Percentiles rank a stretch among this genome's conserved stretches.
These are phyloP conservation scores for Sisymbrium altissimum DNA, from an alignment of 345 rosid species.

Conservation along the genomic window DNA sequence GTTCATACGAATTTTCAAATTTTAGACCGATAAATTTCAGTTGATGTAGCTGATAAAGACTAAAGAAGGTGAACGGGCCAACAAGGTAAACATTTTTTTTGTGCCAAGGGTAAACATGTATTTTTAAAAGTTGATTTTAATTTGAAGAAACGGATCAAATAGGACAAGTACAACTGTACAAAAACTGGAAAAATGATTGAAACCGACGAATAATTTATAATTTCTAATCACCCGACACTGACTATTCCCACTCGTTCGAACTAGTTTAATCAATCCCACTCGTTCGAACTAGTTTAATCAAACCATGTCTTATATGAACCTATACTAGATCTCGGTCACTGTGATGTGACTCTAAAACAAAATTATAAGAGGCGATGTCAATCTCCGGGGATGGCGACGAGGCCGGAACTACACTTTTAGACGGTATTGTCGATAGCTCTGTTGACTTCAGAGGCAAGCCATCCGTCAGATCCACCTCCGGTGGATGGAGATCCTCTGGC, in stretches of 20 bases:
- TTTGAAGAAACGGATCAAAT: neutral
- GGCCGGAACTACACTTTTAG: slow-evolving; percentile 5
- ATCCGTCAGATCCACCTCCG: slow-evolving; percentile 3
- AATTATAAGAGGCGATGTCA: neutral
- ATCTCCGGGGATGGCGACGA: neutral
- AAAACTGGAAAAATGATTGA: neutral
- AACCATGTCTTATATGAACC: neutral
- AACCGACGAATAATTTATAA: neutral
- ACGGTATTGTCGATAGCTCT: neutral
- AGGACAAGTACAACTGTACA: neutral
- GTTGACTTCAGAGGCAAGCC: slow-evolving; percentile 17
- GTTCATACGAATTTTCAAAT: too few species aligned
- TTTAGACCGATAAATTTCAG: too few species aligned
- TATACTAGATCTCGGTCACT: neutral
- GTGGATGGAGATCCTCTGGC: slow-evolving; percentile 11
- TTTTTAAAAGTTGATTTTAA: neutral
- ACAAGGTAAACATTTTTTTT: too few species aligned
- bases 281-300: neutral
- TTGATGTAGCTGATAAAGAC: too few species aligned
- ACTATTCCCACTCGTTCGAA: neutral
- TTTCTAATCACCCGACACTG: neutral
- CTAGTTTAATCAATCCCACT: neutral
- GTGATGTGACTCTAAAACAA: neutral
- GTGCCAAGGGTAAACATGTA: too few species aligned
- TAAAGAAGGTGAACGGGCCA: too few species aligned